Evolutionary conservation across 2,329 filamentous ascomycete species (phyloP).

Genomic region (Phialophora verrucosa): DNA sequence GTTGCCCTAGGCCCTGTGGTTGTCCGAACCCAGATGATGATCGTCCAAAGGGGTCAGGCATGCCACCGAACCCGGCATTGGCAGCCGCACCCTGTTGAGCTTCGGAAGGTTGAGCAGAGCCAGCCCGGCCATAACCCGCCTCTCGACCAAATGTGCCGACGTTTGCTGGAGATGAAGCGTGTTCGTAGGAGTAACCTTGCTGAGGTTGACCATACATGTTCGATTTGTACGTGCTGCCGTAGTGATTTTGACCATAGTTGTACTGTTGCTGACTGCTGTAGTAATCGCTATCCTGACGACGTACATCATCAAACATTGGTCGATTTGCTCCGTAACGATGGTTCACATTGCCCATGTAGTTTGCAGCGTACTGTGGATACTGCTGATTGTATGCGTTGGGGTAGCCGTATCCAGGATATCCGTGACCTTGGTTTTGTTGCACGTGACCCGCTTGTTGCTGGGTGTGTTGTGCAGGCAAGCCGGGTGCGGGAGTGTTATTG

Average conservation of each 20-base stretch:
- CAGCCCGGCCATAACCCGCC: slow-evolving; percentile 65
- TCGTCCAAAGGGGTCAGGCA: slow-evolving; percentile 66
- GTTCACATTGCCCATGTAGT: slow-evolving; percentile 62
- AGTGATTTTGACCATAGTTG: slow-evolving; percentile 56
- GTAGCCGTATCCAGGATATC: slow-evolving; percentile 66
- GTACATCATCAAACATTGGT: slow-evolving; percentile 57
- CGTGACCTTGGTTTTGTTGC: slow-evolving; percentile 57
- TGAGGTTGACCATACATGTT: slow-evolving; percentile 68
- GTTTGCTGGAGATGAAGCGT: slow-evolving; percentile 68
- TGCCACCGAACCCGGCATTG: slow-evolving; percentile 57
- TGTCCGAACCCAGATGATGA: slow-evolving; percentile 62
- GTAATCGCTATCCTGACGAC: slow-evolving; percentile 56
- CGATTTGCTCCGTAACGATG: slow-evolving; percentile 56
- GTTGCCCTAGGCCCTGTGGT: slow-evolving; percentile 57
- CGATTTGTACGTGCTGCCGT: slow-evolving; percentile 59
- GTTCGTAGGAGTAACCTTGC: slow-evolving; percentile 68
- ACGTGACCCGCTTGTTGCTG: slow-evolving; percentile 43
- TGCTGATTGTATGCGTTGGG: slow-evolving; percentile 43
- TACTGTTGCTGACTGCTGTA: slow-evolving; percentile 60
- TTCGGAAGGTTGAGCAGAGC: slow-evolving; percentile 62
- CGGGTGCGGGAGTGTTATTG: slow-evolving; percentile 86
- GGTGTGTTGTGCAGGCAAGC: slow-evolving; percentile 60
- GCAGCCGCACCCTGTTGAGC: slow-evolving; percentile 58
- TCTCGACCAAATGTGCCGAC: slow-evolving; percentile 59
- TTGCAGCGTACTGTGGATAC: slow-evolving; percentile 61